Base-by-base conservation (phyloP, 108 stramenopile species). In the Nitzschia sp. region DNA sequence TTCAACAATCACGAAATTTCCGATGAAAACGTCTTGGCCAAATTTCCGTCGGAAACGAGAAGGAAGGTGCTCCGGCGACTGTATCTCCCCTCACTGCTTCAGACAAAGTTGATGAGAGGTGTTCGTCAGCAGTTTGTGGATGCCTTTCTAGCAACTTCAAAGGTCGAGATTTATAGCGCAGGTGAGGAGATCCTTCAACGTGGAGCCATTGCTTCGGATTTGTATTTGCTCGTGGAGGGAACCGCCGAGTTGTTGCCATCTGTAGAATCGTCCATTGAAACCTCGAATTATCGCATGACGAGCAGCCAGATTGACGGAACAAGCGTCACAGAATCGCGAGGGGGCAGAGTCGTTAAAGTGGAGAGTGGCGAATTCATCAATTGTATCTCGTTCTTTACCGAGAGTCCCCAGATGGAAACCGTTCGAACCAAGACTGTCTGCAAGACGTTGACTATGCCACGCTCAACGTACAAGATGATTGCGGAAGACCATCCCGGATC, bases 181-280 rank as follows among this genome's bases (percentile, higher is more conserved):
- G 85, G 82, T 9, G 82, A 86, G 21, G 81, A 82, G 38, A 29
- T 86, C 29, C 23, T 86, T 29, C 34, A 70, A 42, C 45, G 77
- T 13, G 82, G 82, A 5, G 36, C 66, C 18, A 62, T 76, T 38
- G 64, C 68, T 18, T 68, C 76, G 2, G 79, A 83, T 56, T 53
- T 86, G 34, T 86, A 79, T 68, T 46, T 86, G 34, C 74, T 86
- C 34, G 81, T 86, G 8, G 80, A 66, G 23, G 85, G 85, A 17
- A 35, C 21, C 13, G 79, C 76, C 11, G 64, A 74, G 54, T 32
- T 85, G 42, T 29, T 55, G 2, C 23, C 54, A 5, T 54, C 24
- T 11, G 53, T 34, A 42, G 48, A n/a, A 6, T 42, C 24, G 23
- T 34, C 28, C 55, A 38, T 56, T 32, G 46, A 59, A 23, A 3